Base-by-base conservation (phyloP, 371 early-diverging fungal species). In the Circinella minor region DNA sequence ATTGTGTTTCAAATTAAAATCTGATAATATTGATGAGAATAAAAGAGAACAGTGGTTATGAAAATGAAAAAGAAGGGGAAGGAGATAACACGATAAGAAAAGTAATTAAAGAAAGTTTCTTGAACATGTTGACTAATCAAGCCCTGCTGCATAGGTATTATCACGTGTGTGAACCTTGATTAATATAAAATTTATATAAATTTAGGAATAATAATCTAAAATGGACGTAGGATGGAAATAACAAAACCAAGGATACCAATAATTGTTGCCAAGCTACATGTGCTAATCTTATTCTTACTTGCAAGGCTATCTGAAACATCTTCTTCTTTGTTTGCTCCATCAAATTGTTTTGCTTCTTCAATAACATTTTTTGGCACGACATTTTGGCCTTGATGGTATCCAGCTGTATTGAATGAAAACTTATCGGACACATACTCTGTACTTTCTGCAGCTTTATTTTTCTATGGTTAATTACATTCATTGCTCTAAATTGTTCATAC, bases 311-410 rank as follows among this genome's bases (percentile, higher is more conserved):
- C 27, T 57, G 57, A 27, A 7, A 27, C 36, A 27, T 20, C 62
- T 61, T 38, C 43, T 61, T 38, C 60, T 13, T 10, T 27, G n/a
- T 20, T 9, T 43, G 6, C 43, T 34, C 3, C 65, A 36, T 67
- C 68, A 27, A 36, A 15, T 27, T 59, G 3, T n/a, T 67, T 49
- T 7, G 68, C 68, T 27, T 67, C 68, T 4, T 67, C 68, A 37
- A 67, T 67, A 13, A 67, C 61, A 13, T 37, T 46, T 67, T 67
- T 46, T 14, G 65, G 27, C 6, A 76, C 69, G 3, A 65, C 34
- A 9, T 74, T 76, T 54, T 85, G 83, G 13, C 86, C 86, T 48
- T 79, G 77, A 46, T 78, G 78, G 69, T 84, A 86, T 14, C 79
- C 79, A 10, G 70, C 60, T 4, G 75, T 75, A 15, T 81, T 80